These are phyloP conservation scores for Triticum dicoccoides DNA, from an alignment of 176 grass and related monocot genomes.

Conservation along the genomic window DNA sequence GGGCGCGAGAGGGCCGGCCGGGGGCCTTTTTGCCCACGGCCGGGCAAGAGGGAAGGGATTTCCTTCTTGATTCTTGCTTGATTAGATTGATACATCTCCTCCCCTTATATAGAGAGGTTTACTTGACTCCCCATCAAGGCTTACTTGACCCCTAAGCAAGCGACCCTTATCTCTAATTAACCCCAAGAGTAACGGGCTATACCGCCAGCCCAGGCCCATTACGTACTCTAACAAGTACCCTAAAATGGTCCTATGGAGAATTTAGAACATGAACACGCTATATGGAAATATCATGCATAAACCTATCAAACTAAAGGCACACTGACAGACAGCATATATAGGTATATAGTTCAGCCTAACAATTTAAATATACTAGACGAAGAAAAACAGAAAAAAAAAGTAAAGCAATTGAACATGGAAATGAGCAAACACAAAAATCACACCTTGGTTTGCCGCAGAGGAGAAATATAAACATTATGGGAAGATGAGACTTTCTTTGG, in stretches of 20 bases:
- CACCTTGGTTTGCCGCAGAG: conserved; percentile 89
- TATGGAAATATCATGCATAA: neutral
- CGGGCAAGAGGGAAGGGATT: too few species aligned
- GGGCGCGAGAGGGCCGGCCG: too few species aligned
- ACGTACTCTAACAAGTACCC: neutral
- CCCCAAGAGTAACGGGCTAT: too few species aligned
- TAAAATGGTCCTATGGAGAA: conserved; percentile 15
- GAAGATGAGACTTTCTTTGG: conserved; percentile 92
- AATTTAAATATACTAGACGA: conserved; percentile 24
- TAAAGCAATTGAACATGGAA: neutral
- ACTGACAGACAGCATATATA: neutral
- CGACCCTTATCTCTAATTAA: too few species aligned
- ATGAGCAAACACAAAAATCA: conserved; percentile 10
- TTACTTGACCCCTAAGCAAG: too few species aligned
- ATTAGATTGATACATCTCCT: too few species aligned
- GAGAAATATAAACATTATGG: conserved; percentile 94
- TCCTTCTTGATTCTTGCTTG: too few species aligned
- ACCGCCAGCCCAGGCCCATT: too few species aligned
- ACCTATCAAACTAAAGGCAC: neutral
- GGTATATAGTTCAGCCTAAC: neutral
- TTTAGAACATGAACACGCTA: neutral
- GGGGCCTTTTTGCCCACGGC: too few species aligned
- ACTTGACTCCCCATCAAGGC: too few species aligned
- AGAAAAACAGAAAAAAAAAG: neutral
- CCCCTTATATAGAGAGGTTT: too few species aligned